Percentiles rank a stretch among this genome's conserved stretches.
phyloP scores from a whole-genome alignment of 148 eudicot genomes.

The Arctostaphylos glauca region DNA sequence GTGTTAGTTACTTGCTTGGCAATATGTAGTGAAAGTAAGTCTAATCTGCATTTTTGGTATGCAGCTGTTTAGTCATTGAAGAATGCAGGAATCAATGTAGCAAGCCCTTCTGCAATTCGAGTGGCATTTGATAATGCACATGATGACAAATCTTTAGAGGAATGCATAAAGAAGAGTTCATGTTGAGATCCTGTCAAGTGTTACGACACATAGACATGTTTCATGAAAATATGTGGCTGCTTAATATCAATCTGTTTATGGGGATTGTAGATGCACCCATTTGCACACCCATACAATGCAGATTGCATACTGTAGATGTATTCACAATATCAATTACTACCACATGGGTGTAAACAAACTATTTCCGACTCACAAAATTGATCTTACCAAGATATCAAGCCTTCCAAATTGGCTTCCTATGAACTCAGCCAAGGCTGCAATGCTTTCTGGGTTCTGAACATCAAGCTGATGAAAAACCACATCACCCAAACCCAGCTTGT shows the following conservation, averaged over 20 bases:
- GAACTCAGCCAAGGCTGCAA: conserved; percentile 34
- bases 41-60: not conserved
- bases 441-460: conserved; percentile 37
- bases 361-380: not conserved
- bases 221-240: not conserved
- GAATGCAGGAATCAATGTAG: not conserved
- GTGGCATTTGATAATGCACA: not conserved
- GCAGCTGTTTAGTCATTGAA: not conserved
- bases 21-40: not conserved
- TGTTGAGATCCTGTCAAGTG: not conserved
- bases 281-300: not conserved
- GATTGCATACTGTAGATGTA: not conserved
- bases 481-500: conserved; percentile 30
- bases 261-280: not conserved
- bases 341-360: not conserved
- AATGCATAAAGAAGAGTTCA: not conserved
- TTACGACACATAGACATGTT: not conserved
- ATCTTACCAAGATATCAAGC: conserved; percentile 51
- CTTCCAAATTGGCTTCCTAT: conserved; percentile 28
- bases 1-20: not conserved
- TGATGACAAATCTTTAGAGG: conserved; percentile 11
- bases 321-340: not conserved
- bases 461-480: conserved; percentile 54
- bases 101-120: not conserved
- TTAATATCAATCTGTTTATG: not conserved